phyloP scores from a whole-genome alignment of 768 basidiomycete species.

The Amanita rubescens region DNA sequence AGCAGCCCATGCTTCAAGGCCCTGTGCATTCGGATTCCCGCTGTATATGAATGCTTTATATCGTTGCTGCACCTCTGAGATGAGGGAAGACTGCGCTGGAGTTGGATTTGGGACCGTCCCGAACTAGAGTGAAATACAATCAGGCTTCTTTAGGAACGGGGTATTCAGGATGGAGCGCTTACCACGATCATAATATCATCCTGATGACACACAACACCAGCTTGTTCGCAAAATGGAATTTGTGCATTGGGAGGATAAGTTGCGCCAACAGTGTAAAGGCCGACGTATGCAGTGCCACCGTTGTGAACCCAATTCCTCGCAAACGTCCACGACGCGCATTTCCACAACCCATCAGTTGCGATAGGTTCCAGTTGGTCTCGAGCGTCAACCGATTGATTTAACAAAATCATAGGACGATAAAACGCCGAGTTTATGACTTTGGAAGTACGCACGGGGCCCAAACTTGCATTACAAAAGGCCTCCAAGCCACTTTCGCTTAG shows the following conservation, averaged over 20 bases:
- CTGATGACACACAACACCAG: constrained; percentile 65
- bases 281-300: constrained; percentile 64
- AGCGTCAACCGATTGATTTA: constrained; percentile 34
- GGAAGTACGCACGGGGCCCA: constrained; percentile 40
- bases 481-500: constrained; percentile 33
- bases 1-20: constrained; percentile 44
- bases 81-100: constrained; percentile 48
- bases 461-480: constrained; percentile 30
- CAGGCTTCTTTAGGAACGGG: no score
- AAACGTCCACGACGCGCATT: constrained; percentile 66
- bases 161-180: constrained; percentile 20
- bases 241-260: constrained; percentile 63
- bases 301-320: constrained; percentile 56
- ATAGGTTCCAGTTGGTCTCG: constrained; percentile 49
- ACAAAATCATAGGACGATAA: constrained; percentile 33
- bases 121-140: constrained; percentile 22
- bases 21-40: constrained; percentile 54
- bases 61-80: constrained; percentile 58
- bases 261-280: constrained; percentile 55
- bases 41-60: constrained; percentile 59
- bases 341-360: constrained; percentile 66
- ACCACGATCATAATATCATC: constrained; percentile 79
- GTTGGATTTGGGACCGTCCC: constrained; percentile 54
- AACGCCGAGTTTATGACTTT: constrained; percentile 35
- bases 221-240: constrained; percentile 46